Evolutionary conservation across 2,329 filamentous ascomycete species (phyloP), one percentile per base, ranked within the genome.

Genomic region (Apiospora marii): DNA sequence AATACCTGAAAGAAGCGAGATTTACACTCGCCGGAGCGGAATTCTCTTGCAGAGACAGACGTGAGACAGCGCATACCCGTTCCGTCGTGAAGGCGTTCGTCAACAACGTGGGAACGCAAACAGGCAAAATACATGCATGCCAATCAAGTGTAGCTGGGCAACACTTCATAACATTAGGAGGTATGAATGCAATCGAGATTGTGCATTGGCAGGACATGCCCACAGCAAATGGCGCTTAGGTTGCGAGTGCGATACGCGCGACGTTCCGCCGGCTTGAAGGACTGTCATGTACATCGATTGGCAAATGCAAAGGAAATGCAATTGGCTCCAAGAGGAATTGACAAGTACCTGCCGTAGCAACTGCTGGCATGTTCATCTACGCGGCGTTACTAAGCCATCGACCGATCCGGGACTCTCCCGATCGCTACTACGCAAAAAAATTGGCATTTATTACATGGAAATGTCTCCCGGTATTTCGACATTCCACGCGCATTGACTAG

Each of bases 391-490:
- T 58, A 19, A 4, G 8, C 8, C 37, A 41, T 41, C 27, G 27
- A 30, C 4, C 34, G 34, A 64, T 41, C 58, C 34, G 34, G 37
- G 51, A 8, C 27, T 19, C 24, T 58, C 51, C 34, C 10, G 14
- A 64, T 41, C 58, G 58, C 30, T 64, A 41, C 58, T 41, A 34
- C 14, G 27, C 24, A 53, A 61, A 37, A 4, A 30, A 13, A 41
- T 64, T 37, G 30, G 16, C 5, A 37, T 64, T 64, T 64, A 41
- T 41, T 37, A 1, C 5, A 69, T 37, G 67, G 51, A 70, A 51
- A 61, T 68, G 69, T 71, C 73, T 75, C 88, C 88, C 87, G 84
- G 86, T 89, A 87, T 78, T 85, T 89, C 88, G 87, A 88, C 89
- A 88, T 89, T 84, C 84, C 85, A 82, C 85, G 85, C 85, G 84